Evolutionary conservation across 352 stramenopile genomes (phyloP).

Genomic region (Pilasporangium apinafurcum): DNA sequence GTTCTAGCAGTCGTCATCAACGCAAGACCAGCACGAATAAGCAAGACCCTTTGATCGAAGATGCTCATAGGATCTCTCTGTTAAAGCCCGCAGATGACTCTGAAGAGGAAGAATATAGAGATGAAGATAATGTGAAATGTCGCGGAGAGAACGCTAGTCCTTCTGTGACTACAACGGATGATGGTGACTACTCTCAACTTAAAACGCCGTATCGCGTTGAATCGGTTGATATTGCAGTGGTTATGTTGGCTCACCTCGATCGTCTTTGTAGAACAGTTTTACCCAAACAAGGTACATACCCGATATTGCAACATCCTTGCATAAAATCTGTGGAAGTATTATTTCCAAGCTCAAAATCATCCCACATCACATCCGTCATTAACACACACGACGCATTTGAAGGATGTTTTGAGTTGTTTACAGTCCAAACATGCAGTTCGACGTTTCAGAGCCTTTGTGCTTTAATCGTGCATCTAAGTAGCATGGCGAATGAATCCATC

Average conservation of each 20-base stretch:
- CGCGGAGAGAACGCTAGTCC: neutral
- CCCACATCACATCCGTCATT: neutral
- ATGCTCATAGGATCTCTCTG: no score
- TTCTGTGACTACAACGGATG: neutral
- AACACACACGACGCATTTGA: conserved; percentile 14
- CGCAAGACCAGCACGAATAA: neutral
- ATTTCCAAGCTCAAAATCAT: conserved; percentile 3
- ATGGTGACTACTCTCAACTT: no score
- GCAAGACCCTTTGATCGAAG: conserved; percentile 4
- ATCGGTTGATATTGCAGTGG: conserved; percentile 30
- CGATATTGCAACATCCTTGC: conserved; percentile 19
- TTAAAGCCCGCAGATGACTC: conserved; percentile 19
- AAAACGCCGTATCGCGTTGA: no score
- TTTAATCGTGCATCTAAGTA: conserved; percentile 35
- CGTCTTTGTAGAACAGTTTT: conserved; percentile 46
- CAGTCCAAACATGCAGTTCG: conserved; percentile 31
- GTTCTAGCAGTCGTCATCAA: neutral
- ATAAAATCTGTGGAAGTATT: conserved; percentile 12
- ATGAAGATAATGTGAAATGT: conserved; percentile 32
- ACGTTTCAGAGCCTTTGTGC: conserved; percentile 35
- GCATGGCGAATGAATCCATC: conserved; percentile 19
- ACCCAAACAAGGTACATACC: conserved; percentile 22
- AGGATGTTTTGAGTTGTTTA: conserved; percentile 32
- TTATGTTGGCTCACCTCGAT: conserved; percentile 79
- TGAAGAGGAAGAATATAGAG: conserved; percentile 29